phyloP scores from a whole-genome alignment of 371 early-diverging fungal species.

The Massospora cicadina region DNA sequence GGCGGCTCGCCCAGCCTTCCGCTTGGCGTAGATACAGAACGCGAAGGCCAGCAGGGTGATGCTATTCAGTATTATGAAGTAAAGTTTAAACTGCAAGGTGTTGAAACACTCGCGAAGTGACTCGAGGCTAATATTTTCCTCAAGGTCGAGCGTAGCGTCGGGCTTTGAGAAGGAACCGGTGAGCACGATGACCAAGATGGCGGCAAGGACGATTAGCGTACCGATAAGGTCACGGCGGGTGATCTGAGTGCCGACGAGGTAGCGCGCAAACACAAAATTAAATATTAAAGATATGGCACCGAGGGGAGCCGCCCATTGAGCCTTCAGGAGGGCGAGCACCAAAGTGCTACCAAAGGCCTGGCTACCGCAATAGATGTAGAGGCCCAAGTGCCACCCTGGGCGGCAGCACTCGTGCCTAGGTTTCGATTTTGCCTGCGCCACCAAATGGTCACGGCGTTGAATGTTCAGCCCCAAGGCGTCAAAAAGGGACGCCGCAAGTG shows the following conservation, averaged over 20 bases:
- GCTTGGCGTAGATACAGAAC: constrained; percentile 11
- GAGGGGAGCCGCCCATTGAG: constrained; percentile 52
- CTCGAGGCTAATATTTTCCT: constrained; percentile 33
- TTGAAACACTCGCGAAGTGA: constrained; percentile 33
- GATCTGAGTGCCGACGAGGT: constrained; percentile 42
- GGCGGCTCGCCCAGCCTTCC: background rate
- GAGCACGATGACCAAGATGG: constrained; percentile 44
- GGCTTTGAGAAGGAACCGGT: constrained; percentile 22
- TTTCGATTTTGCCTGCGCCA: constrained; percentile 24
- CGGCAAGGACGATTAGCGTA: constrained; percentile 39
- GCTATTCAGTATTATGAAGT: constrained; percentile 38
- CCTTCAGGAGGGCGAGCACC: constrained; percentile 35
- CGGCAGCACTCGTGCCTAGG: constrained; percentile 41
- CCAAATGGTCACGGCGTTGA: constrained; percentile 44
- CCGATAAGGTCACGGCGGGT: constrained; percentile 41
- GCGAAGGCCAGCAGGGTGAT: constrained; percentile 29
- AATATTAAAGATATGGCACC: constrained; percentile 46
- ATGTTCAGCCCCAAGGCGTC: constrained; percentile 48
- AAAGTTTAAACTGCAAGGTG: constrained; percentile 38
- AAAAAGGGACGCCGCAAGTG: constrained; percentile 37
- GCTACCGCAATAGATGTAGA: constrained; percentile 39
- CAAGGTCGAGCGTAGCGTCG: constrained; percentile 16
- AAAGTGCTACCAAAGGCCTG: constrained; percentile 44
- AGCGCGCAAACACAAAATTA: constrained; percentile 48
- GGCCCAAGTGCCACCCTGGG: constrained; percentile 44